Percentiles rank a stretch among this genome's conserved stretches.
phyloP scores from a whole-genome alignment of 495 filamentous ascomycete species.

The Rusavskia elegans region DNA sequence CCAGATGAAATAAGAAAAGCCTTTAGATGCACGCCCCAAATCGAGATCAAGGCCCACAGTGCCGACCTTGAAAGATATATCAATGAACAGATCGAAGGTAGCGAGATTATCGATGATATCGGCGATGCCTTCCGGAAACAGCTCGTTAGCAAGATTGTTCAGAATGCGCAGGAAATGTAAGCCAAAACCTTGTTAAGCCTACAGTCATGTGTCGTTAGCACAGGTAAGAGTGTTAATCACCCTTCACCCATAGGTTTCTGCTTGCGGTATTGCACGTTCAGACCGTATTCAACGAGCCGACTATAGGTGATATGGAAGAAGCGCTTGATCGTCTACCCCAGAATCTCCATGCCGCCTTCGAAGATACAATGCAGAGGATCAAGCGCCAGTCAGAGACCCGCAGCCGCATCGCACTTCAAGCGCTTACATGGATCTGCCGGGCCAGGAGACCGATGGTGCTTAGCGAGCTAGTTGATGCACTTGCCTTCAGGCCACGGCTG shows the following conservation, averaged over 20 bases:
- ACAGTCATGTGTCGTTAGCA: neutral
- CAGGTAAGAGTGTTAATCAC: no score
- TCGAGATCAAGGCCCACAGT: neutral
- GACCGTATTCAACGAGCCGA: conserved; percentile 3
- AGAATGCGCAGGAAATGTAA: conserved; percentile 3
- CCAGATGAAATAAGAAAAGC: neutral
- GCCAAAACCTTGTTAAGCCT: neutral
- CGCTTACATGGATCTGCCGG: conserved; percentile 2
- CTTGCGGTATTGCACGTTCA: conserved; percentile 6
- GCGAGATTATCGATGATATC: neutral
- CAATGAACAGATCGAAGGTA: neutral
- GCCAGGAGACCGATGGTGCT: conserved; percentile 1
- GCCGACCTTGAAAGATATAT: neutral
- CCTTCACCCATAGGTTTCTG: conserved; percentile 2
- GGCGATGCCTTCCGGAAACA: neutral
- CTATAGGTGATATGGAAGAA: conserved; percentile 5
- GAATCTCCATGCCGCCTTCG: conserved; percentile 3
- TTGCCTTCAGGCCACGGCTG: neutral
- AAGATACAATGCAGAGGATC: conserved; percentile 2
- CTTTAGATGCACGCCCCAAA: neutral
- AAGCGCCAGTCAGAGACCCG: conserved; percentile 2
- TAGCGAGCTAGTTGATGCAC: conserved; percentile 1
- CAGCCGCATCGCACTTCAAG: neutral
- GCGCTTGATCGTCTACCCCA: conserved; percentile 1
- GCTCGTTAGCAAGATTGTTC: neutral